These are phyloP conservation scores for Scortechinia acanthostroma DNA, from an alignment of 2,329 filamentous ascomycete species.

Conservation along the genomic window DNA sequence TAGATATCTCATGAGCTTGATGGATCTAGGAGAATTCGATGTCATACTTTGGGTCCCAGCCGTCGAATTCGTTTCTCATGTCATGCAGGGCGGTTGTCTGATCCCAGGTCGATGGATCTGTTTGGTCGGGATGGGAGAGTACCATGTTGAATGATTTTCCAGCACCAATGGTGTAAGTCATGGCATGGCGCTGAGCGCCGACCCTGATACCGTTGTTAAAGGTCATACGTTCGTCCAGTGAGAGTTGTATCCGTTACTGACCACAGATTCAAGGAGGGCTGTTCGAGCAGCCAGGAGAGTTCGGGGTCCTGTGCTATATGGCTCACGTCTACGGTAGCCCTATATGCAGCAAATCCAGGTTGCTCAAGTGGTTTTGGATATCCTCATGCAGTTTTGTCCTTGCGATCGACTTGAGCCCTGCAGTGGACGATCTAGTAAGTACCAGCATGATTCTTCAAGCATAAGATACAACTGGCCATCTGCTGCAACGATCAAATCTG, in stretches of 20 bases:
- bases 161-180: conserved; percentile 32
- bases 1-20: background rate
- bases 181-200: conserved; percentile 30
- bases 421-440: conserved; percentile 4
- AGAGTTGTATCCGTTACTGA: conserved; percentile 7
- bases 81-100: conserved; percentile 15
- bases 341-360: conserved; percentile 30
- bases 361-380: conserved; percentile 6
- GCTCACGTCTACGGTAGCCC: conserved; percentile 26
- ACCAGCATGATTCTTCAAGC: background rate
- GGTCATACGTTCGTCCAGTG: background rate
- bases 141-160: conserved; percentile 36
- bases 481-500: conserved; percentile 23
- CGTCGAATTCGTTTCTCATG: conserved; percentile 20
- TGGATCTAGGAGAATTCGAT: background rate
- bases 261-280: conserved; percentile 28
- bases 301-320: conserved; percentile 24
- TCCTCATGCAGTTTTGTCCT: no score
- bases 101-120: conserved; percentile 17
- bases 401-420: conserved; percentile 4
- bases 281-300: conserved; percentile 25
- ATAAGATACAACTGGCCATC: conserved; percentile 14
- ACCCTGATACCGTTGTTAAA: conserved; percentile 17
- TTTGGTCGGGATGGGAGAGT: conserved; percentile 27
- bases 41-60: conserved; percentile 20